phyloP scores from a whole-genome alignment of 2,329 filamentous ascomycete genomes.

The Calonectria pseudoturangicola region DNA sequence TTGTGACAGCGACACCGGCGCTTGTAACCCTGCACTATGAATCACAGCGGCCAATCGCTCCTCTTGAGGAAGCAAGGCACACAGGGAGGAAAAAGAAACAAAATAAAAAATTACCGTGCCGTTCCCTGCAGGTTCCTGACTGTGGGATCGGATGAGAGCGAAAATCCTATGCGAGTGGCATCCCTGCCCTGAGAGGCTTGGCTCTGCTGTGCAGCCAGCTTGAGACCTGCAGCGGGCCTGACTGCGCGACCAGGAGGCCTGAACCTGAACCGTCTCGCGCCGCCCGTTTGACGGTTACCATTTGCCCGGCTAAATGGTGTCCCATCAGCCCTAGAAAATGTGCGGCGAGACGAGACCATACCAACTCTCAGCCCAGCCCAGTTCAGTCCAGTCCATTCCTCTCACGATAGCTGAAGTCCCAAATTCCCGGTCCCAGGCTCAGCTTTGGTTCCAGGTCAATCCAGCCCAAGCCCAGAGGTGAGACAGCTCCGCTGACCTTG shows the following conservation, averaged over 20 bases:
- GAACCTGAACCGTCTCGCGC: slow-evolving; percentile 31
- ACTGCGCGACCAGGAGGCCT: slow-evolving; percentile 20
- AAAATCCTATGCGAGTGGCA: slow-evolving; percentile 35
- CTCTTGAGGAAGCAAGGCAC: slow-evolving; percentile 15
- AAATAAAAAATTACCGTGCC: slow-evolving; percentile 16
- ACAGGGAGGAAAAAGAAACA: slow-evolving; percentile 5
- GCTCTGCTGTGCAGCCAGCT: neutral
- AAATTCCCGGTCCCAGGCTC: slow-evolving; percentile 29
- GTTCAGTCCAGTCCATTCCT: slow-evolving; percentile 15
- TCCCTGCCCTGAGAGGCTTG: slow-evolving; percentile 35
- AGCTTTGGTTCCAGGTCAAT: slow-evolving; percentile 28
- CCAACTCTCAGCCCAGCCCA: neutral
- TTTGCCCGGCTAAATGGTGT: slow-evolving; percentile 50
- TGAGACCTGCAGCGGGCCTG: slow-evolving; percentile 23
- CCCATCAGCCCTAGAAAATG: slow-evolving; percentile 18
- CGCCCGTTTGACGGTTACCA: slow-evolving; percentile 32
- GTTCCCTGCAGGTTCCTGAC: slow-evolving; percentile 37
- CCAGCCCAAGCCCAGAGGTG: slow-evolving; percentile 32
- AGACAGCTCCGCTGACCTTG: slow-evolving; percentile 37
- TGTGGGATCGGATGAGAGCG: slow-evolving; percentile 39
- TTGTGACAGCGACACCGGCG: slow-evolving; percentile 34
- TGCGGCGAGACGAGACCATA: neutral
- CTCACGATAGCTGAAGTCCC: slow-evolving; percentile 25
- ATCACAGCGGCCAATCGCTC: slow-evolving; percentile 20
- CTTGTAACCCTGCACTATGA: slow-evolving; percentile 1